Conservation (phyloP, 345 rosid species). For the Salix viminalis region DNA sequence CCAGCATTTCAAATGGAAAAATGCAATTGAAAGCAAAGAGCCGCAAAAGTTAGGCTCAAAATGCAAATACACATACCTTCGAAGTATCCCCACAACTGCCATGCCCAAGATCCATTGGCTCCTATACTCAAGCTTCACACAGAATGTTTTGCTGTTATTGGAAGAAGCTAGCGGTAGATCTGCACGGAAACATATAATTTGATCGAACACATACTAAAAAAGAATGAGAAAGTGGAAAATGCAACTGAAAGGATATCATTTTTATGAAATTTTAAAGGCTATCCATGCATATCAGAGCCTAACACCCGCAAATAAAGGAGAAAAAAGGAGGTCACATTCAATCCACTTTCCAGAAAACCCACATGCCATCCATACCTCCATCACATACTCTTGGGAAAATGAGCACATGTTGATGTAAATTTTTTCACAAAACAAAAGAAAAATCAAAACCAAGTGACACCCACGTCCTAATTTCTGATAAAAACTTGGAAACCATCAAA, state of each 20-base stretch:
- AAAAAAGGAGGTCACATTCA: slow-evolving; percentile 45
- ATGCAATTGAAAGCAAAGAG: background rate
- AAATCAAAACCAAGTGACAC: slow-evolving; percentile 13
- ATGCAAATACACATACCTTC: slow-evolving; percentile 53
- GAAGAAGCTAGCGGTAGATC: slow-evolving; percentile 32
- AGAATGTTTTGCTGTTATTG: slow-evolving; percentile 8
- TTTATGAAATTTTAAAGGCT: slow-evolving; percentile 18
- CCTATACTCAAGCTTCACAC: slow-evolving; percentile 17
- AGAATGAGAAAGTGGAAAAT: background rate
- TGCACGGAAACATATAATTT: slow-evolving; percentile 10
- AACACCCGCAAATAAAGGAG: slow-evolving; percentile 26
- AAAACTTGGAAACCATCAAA: background rate
- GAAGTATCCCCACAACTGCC: slow-evolving; percentile 59
- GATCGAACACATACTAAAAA: background rate
- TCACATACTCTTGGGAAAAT: slow-evolving; percentile 29
- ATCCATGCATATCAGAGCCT: slow-evolving; percentile 28
- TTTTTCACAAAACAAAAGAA: slow-evolving; percentile 13
- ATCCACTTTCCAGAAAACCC: slow-evolving; percentile 29
- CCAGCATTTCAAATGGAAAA: background rate
- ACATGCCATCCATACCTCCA: slow-evolving; percentile 45
- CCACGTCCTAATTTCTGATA: background rate
- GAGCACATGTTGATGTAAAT: slow-evolving; percentile 3
- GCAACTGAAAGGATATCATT: background rate
- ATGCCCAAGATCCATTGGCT: slow-evolving; percentile 56
- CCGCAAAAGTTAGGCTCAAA: slow-evolving; percentile 6